These are phyloP conservation scores for Craspedostauros australis DNA, from an alignment of 108 stramenopile genomes.

Conservation along the genomic window DNA sequence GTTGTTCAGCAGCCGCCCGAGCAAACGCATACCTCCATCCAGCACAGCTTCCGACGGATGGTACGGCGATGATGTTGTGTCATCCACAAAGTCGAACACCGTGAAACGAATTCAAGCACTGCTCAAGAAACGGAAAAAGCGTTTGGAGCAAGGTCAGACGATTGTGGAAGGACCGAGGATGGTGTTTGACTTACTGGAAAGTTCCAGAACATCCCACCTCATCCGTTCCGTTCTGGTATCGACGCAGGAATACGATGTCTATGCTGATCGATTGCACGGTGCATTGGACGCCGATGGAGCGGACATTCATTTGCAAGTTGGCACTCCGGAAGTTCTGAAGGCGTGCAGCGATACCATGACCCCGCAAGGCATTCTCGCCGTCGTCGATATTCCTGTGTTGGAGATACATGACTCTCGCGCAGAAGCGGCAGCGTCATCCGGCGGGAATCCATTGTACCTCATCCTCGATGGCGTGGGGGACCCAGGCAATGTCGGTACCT, in stretches of 20 bases:
- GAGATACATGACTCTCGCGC: background rate
- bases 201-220: conserved; percentile 46
- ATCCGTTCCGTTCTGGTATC: conserved; percentile 63
- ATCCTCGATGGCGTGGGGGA: conserved; percentile 82
- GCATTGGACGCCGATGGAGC: conserved; percentile 17
- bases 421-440: background rate
- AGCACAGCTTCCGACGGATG: no score
- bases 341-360: conserved; percentile 66
- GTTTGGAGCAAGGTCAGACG: conserved; percentile 48
- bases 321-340: conserved; percentile 52
- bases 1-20: no score
- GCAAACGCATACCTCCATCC: no score
- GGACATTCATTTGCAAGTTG: conserved; percentile 16
- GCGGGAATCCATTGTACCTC: conserved; percentile 41
- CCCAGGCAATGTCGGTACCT: conserved; percentile 84
- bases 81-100: conserved; percentile 60
- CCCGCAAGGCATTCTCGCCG: conserved; percentile 76
- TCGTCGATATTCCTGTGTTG: conserved; percentile 55
- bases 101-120: conserved; percentile 64
- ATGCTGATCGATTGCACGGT: conserved; percentile 12
- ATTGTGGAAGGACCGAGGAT: conserved; percentile 80
- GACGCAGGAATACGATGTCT: conserved; percentile 17
- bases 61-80: no score
- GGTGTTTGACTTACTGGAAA: conserved; percentile 66
- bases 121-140: conserved; percentile 60